Evolutionary conservation across 371 early-diverging fungal species (phyloP).

Genomic region (Mucor plumbeus): DNA sequence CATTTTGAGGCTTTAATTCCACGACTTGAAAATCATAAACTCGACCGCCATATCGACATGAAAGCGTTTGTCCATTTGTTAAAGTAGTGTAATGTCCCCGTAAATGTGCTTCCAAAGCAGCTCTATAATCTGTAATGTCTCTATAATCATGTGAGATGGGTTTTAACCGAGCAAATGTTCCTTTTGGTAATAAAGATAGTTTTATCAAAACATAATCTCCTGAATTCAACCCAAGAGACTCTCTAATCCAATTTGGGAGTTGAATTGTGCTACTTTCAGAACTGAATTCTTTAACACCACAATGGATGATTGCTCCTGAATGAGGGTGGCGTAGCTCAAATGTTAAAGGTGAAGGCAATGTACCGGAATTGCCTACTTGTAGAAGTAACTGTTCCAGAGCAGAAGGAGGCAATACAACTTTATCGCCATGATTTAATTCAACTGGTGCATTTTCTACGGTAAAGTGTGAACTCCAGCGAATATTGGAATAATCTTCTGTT

Average conservation of each 20-base stretch:
- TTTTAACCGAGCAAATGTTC: conserved; percentile 71
- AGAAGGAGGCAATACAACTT: conserved; percentile 62
- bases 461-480: conserved; percentile 30
- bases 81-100: conserved; percentile 77
- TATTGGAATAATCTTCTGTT: conserved; percentile 4
- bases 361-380: conserved; percentile 20
- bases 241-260: conserved; percentile 67
- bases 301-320: conserved; percentile 51
- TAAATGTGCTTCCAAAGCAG: conserved; percentile 78
- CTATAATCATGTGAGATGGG: conserved; percentile 64
- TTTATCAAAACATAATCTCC: conserved; percentile 59
- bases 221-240: conserved; percentile 38
- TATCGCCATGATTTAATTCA: conserved; percentile 63
- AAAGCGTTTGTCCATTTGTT: conserved; percentile 68
- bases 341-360: conserved; percentile 70
- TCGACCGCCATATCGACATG: conserved; percentile 62
- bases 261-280: conserved; percentile 51
- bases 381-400: conserved; percentile 63
- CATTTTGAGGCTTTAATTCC: conserved; percentile 70
- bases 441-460: conserved; percentile 26
- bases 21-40: conserved; percentile 67
- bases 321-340: conserved; percentile 67
- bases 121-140: conserved; percentile 72
- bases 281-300: conserved; percentile 85
- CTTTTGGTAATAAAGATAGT: conserved; percentile 65